Evolutionary conservation across 2,329 filamentous ascomycete genomes (phyloP), one percentile per base, ranked within the genome.

Genomic region (Monosporascus sp.): DNA sequence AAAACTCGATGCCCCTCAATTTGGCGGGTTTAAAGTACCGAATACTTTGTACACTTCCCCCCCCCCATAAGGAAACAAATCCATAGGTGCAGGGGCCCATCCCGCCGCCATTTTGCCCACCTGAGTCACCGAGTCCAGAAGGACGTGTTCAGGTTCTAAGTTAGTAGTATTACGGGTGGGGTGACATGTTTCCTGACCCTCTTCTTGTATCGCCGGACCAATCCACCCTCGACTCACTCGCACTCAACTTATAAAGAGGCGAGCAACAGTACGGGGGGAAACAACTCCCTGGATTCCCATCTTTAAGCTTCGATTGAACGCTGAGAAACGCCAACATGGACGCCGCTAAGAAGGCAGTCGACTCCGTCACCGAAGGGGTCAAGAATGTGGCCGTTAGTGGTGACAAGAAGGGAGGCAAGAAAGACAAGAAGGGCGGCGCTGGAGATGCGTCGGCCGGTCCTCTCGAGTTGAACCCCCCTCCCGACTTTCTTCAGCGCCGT

Each of bases 401-500:
- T 46, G 43, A 46, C 5, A 46, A 46, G 75, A 60, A 52, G 64
- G 70, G 43, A 66, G 66, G 57, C 64, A 78, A 78, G 56, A 74
- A 73, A 63, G 77, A 76, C 65, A 78, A 70, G 60, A 70, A 71
- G 50, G 68, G 65, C 54, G 65, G 61, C 41, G 65, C 62, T 52
- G 67, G 66, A 51, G 70, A 68, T 54, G 61, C 65, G 50, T 69
- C 66, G 50, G 62, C 71, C 22, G 73, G 72, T 14, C 72, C 75
- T 39, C 67, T 80, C 55, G 76, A 81, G 73, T 69, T 73, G 67
- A 71, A 68, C 62, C 79, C 74, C 27, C 77, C 83, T 20, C 88
- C 92, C 53, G 84, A 87, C 55, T 96, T 89, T 72, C 84, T 97
- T 58, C 78, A 92, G 66, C 84, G 91, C 71, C 86, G 94, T 58